Percentiles rank a stretch among this genome's conserved stretches.
These are phyloP conservation scores for Dimocarpus longan DNA, from an alignment of 345 rosid species.

Conservation along the genomic window DNA sequence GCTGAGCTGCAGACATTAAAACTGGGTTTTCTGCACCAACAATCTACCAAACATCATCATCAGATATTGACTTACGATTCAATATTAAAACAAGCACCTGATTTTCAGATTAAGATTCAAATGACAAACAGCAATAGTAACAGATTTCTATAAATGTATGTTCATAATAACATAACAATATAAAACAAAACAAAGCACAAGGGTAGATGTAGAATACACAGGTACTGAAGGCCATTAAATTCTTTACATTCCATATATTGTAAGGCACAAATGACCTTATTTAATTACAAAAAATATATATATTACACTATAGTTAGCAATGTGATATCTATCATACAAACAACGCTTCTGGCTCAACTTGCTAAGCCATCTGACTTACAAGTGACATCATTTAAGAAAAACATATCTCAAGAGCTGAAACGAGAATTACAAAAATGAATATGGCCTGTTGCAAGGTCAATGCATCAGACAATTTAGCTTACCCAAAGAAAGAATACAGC, in stretches of 20 bases:
- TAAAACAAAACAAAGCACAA: not conserved
- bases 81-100: not conserved
- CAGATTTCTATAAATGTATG: not conserved
- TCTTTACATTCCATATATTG: not conserved
- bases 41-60: slow-evolving; percentile 59
- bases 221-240: not conserved
- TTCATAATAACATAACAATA: not conserved
- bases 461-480: not conserved
- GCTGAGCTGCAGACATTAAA: slow-evolving; percentile 94
- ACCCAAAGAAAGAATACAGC: not conserved
- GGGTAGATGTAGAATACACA: not conserved
- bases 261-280: not conserved
- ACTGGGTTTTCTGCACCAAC: slow-evolving; percentile 98
- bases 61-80: slow-evolving; percentile 22
- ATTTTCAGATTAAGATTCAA: not conserved
- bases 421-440: slow-evolving; percentile 1
- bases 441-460: not conserved
- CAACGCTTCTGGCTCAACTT: not conserved
- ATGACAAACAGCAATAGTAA: not conserved
- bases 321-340: too few relatives aligned
- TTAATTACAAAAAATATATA: too few relatives aligned
- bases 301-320: not conserved
- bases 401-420: not conserved
- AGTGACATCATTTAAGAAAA: not conserved
- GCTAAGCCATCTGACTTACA: not conserved